phyloP scores from a whole-genome alignment of 2,329 filamentous ascomycete genomes.

The Ceratocystis eucalypticola region DNA sequence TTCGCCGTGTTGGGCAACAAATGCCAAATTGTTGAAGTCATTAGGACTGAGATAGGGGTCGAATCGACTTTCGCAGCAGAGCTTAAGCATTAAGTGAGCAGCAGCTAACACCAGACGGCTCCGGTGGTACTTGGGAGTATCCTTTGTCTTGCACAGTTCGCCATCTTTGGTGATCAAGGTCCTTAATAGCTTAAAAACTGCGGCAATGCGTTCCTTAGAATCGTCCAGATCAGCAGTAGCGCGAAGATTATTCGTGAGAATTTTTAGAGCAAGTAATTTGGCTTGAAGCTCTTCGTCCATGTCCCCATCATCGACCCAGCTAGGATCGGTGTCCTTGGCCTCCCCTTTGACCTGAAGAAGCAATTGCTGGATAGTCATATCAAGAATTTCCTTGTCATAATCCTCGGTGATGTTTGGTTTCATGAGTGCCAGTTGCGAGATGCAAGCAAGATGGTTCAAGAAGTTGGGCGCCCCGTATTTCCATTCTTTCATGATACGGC shows the following conservation, averaged over 20 bases:
- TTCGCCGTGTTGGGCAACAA: slow-evolving; percentile 66
- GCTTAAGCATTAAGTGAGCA: slow-evolving; percentile 67
- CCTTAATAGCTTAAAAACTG: slow-evolving; percentile 67
- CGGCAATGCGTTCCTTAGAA: slow-evolving; percentile 46
- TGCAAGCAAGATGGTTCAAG: slow-evolving; percentile 56
- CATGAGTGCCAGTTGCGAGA: slow-evolving; percentile 64
- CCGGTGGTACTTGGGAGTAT: slow-evolving; percentile 66
- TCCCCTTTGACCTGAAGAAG: slow-evolving; percentile 53
- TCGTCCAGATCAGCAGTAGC: slow-evolving; percentile 35
- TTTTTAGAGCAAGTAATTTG: slow-evolving; percentile 71
- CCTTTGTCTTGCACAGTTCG: slow-evolving; percentile 60
- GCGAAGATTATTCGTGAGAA: slow-evolving; percentile 73
- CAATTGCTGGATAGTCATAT: slow-evolving; percentile 62
- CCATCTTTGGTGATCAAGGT: slow-evolving; percentile 62
- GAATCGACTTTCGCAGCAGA: slow-evolving; percentile 62
- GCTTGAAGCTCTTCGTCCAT: slow-evolving; percentile 70
- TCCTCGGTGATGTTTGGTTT: slow-evolving; percentile 60
- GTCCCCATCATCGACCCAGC: slow-evolving; percentile 54
- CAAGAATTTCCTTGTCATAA: slow-evolving; percentile 60
- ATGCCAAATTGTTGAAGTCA: slow-evolving; percentile 70
- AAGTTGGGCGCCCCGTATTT: slow-evolving; percentile 60
- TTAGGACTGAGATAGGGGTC: slow-evolving; percentile 59
- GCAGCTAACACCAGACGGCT: slow-evolving; percentile 70
- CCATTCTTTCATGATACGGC: slow-evolving; percentile 61
- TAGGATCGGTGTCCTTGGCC: slow-evolving; percentile 40